A percentile compares a stretch with the other conserved stretches of the same genome.
phyloP scores from a whole-genome alignment of 2,329 filamentous ascomycete genomes.

The Beauveria medogensis region DNA sequence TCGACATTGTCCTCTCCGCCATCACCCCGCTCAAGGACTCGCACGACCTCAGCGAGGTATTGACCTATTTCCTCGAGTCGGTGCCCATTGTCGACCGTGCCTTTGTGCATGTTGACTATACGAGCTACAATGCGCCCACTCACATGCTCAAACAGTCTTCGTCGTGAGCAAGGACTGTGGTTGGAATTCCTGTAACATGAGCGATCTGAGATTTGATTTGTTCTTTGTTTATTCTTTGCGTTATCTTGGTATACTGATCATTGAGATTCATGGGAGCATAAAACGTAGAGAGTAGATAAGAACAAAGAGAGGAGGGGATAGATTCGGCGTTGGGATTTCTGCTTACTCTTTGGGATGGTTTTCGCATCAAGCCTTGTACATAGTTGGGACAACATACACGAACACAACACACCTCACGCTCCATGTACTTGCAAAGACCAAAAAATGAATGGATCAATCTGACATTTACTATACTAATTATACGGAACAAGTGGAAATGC shows the following conservation, averaged over 20 bases:
- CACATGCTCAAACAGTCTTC: constrained; percentile 39
- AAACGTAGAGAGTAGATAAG: constrained; percentile 1
- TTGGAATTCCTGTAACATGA: neutral
- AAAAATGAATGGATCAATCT: neutral
- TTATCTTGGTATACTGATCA: neutral
- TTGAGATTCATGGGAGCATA: neutral
- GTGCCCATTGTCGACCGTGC: constrained; percentile 70
- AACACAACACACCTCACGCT: too few species aligned
- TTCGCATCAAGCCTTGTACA: neutral
- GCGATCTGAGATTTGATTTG: neutral
- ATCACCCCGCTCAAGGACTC: constrained; percentile 68
- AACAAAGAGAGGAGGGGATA: neutral
- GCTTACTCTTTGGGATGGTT: neutral
- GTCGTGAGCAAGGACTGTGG: neutral
- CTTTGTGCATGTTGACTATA: constrained; percentile 61
- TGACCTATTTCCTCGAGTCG: constrained; percentile 79
- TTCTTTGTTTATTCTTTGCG: neutral
- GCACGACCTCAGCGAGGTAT: constrained; percentile 67
- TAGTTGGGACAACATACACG: too few species aligned
- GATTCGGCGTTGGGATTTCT: neutral
- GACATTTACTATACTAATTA: neutral
- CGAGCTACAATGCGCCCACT: constrained; percentile 53
- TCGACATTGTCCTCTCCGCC: constrained; percentile 77
- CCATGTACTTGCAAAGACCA: too few species aligned
- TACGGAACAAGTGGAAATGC: neutral